Percentiles rank a stretch among this genome's conserved stretches.
phyloP scores from a whole-genome alignment of 83 land plant genomes.

The Larix sibirica region DNA sequence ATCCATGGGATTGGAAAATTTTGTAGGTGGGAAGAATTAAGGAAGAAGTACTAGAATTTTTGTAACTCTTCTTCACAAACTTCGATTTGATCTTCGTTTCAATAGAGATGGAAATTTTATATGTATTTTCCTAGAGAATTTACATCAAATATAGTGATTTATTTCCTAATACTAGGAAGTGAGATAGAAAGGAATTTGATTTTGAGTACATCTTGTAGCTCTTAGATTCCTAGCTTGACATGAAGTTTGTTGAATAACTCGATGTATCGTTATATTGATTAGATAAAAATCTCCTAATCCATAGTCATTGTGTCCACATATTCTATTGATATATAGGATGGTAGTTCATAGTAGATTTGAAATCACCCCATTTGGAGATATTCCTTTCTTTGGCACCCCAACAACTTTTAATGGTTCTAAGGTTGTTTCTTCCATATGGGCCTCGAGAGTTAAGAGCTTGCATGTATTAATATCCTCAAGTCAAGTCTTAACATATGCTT shows the following conservation, averaged over 20 bases:
- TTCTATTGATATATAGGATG: neutral
- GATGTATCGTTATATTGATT: neutral
- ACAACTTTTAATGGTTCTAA: neutral
- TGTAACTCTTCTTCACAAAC: too few species aligned
- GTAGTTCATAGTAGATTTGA: neutral
- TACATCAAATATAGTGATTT: neutral
- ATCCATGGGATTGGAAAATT: too few species aligned
- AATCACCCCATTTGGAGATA: neutral
- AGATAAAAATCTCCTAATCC: neutral
- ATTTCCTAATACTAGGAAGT: neutral
- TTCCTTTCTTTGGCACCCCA: neutral
- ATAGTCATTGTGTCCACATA: neutral
- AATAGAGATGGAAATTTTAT: too few species aligned
- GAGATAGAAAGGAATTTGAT: neutral
- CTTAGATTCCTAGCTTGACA: neutral
- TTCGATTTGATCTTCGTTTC: too few species aligned
- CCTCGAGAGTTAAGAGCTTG: neutral
- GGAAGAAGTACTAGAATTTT: too few species aligned
- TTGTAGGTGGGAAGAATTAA: too few species aligned
- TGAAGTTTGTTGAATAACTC: neutral
- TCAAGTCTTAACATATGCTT: neutral
- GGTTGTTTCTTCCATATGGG: neutral
- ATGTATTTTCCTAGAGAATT: too few species aligned
- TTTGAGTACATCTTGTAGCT: neutral
- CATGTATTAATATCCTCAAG: neutral